These are phyloP conservation scores for Blastocystis sp. DNA, from an alignment of 352 stramenopile genomes.

Conservation along the genomic window DNA sequence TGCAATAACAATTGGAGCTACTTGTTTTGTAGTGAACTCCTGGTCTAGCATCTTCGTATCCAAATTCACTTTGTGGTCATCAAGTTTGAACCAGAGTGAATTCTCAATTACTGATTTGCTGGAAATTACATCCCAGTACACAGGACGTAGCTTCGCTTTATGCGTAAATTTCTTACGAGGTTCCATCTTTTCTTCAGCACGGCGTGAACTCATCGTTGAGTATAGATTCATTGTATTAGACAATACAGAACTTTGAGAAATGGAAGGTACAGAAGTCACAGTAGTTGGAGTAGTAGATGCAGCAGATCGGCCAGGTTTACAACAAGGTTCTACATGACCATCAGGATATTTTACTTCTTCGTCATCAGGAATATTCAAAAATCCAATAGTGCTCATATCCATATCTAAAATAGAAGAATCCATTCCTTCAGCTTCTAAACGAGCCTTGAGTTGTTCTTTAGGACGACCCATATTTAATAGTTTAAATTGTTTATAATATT, in stretches of 20 bases:
- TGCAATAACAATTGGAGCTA: background rate
- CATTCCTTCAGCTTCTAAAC: conserved; percentile 76
- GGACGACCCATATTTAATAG: conserved; percentile 76
- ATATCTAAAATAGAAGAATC: conserved; percentile 73
- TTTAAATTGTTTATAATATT: background rate
- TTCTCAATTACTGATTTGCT: conserved; percentile 9
- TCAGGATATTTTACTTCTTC: background rate
- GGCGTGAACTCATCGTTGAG: background rate
- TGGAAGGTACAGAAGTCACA: background rate
- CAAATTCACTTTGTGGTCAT: conserved; percentile 15
- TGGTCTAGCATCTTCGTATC: background rate
- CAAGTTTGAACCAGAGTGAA: background rate
- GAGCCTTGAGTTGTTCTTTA: conserved; percentile 75
- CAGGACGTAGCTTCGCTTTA: background rate
- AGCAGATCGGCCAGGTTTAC: background rate
- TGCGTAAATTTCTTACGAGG: background rate
- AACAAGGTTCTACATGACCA: conserved; percentile 24
- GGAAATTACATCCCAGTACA: conserved; percentile 12
- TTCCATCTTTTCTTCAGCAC: background rate
- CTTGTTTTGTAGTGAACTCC: background rate
- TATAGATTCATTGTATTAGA: background rate
- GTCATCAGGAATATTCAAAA: conserved; percentile 11
- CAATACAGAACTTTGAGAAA: background rate
- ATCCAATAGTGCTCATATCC: conserved; percentile 34
- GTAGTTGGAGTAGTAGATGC: background rate